phyloP scores from a whole-genome alignment of 2,329 filamentous ascomycete species.

The Pseudocercospora macadamiae region DNA sequence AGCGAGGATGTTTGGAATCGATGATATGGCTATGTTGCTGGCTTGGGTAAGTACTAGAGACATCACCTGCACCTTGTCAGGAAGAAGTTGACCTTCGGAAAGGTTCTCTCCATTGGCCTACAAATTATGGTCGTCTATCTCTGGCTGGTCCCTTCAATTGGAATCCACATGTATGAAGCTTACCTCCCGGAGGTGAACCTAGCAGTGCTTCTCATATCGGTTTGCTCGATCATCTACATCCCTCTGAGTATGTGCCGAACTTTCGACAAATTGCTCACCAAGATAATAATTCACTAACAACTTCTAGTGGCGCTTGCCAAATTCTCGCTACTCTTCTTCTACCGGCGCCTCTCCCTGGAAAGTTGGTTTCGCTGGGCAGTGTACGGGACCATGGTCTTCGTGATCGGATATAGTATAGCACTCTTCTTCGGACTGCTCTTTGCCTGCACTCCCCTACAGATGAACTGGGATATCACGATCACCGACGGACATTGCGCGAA shows the following conservation, averaged over 20 bases:
- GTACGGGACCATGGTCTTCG: slow-evolving; percentile 15
- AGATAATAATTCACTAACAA: not conserved
- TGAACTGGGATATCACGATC: slow-evolving; percentile 20
- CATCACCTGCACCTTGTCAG: too few species aligned
- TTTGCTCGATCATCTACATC: slow-evolving; percentile 21
- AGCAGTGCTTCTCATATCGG: slow-evolving; percentile 12
- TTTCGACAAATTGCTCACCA: not conserved
- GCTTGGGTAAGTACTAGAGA: slow-evolving; percentile 19
- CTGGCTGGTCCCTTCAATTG: slow-evolving; percentile 12
- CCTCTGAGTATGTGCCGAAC: not conserved
- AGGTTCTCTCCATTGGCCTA: slow-evolving; percentile 20
- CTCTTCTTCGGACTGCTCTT: slow-evolving; percentile 16
- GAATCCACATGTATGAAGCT: slow-evolving; percentile 20
- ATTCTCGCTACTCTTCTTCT: slow-evolving; percentile 22
- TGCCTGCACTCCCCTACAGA: slow-evolving; percentile 21
- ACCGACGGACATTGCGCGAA: slow-evolving; percentile 20
- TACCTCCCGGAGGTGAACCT: slow-evolving; percentile 9
- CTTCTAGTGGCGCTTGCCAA: slow-evolving; percentile 18
- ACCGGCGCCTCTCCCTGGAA: slow-evolving; percentile 17
- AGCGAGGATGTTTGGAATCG: slow-evolving; percentile 18
- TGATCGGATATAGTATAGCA: slow-evolving; percentile 13
- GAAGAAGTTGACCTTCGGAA: not conserved
- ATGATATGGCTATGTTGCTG: slow-evolving; percentile 17
- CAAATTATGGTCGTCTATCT: slow-evolving; percentile 19
- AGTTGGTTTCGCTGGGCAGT: slow-evolving; percentile 20